Base-by-base conservation (phyloP, 495 filamentous ascomycete species). In the Tetracladium setigerum region DNA sequence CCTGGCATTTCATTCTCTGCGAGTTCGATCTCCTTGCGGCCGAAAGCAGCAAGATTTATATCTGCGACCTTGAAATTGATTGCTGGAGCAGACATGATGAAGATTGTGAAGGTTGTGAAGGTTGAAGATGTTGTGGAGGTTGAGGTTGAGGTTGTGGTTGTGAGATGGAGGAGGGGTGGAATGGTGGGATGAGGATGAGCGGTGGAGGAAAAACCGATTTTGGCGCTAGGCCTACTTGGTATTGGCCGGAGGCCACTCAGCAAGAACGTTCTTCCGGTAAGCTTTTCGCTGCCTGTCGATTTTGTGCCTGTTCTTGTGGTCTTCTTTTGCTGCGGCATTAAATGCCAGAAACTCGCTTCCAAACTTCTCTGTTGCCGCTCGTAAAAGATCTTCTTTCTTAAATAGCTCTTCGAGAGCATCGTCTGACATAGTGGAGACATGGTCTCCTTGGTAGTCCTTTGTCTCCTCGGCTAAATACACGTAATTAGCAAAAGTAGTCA, bases 1-100 rank as follows among this genome's bases (percentile, higher is more conserved):
- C 92, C 91, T 42, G 87, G 86, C 87, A 95, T 95, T 76, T 95
- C 92, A 77, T 95, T 90, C 79, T 98, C 91, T 50, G 92, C 91
- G 57, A 98, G 77, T 70, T 95, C 89, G 62, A 98, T 96, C 80
- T 98, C 92, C 66, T 91, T 90, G 74, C 92, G 92, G 69, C 92
- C 92, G 65, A 98, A 98, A 67, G 92, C 92, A 62, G 92, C 91
- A 64, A 97, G 82, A 64, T 84, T 87, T 70, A 98, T 86, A 77
- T 98, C 92, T 61, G 91, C 88, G 74, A 98, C 89, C 86, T 97
- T 95, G 83, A 83, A 92, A 68, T 86, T 91, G 65, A 83, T 75
- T 58, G 90, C 91, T 68, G 90, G 90, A 64, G 89, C 84, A 74
- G 77, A 63, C 72, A 78, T 83, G 19, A 13, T 53, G 13, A 49